Conservation (phyloP, 805 yeast genomes). For the Saturnispora ahearnii region DNA sequence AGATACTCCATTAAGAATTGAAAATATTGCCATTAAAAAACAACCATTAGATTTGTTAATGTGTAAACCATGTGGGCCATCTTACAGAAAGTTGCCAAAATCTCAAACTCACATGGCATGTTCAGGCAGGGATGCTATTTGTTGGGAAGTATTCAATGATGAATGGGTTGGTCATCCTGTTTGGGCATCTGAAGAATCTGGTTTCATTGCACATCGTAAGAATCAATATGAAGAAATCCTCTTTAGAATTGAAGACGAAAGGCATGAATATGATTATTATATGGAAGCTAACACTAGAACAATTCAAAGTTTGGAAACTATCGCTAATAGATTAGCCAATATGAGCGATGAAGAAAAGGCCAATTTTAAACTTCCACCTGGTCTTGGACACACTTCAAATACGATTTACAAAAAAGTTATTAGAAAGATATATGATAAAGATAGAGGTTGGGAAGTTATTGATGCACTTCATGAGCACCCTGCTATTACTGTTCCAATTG, state of each 20-base stretch:
- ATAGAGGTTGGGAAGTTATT: conserved; percentile 91
- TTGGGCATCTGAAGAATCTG: conserved; percentile 99
- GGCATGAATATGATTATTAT: conserved; percentile 93
- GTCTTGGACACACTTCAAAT: conserved; percentile 82
- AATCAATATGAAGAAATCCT: conserved; percentile 95
- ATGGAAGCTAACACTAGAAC: conserved; percentile 94
- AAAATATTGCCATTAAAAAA: conserved; percentile 78
- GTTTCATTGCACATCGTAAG: conserved; percentile 97
- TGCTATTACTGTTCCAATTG: conserved; percentile 89
- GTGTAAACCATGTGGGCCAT: conserved; percentile 93
- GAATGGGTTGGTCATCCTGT: conserved; percentile 99
- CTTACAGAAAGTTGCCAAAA: conserved; percentile 86
- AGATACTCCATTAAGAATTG: conserved; percentile 78
- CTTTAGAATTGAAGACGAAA: conserved; percentile 92
- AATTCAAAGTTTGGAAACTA: conserved; percentile 89
- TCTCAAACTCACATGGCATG: conserved; percentile 95
- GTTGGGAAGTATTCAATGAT: conserved; percentile 97
- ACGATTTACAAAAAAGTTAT: conserved; percentile 92
- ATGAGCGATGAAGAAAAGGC: conserved; percentile 84
- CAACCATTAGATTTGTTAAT: conserved; percentile 83
- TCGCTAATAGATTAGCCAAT: conserved; percentile 85
- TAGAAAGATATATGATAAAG: conserved; percentile 86
- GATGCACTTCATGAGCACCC: conserved; percentile 95
- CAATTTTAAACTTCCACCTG: conserved; percentile 79
- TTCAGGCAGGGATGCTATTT: conserved; percentile 96